These are phyloP conservation scores for Mortierella sp. DNA, from an alignment of 371 early-diverging fungal genomes.

Conservation along the genomic window DNA sequence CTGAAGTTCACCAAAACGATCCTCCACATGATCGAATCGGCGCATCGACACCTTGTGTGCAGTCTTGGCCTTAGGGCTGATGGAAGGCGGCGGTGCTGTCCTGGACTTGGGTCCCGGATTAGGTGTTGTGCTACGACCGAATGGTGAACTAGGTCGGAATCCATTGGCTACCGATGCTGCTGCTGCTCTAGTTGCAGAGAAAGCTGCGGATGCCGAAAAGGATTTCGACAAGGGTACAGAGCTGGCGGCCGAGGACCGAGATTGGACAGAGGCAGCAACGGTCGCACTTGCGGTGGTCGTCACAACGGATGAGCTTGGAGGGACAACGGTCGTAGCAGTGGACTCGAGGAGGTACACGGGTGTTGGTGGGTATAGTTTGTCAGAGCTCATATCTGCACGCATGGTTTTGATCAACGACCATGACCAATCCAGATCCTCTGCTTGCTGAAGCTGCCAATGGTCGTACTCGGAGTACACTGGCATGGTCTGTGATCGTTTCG, in stretches of 20 bases:
- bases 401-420: slow-evolving; percentile 84
- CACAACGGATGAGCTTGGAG: slow-evolving; percentile 20
- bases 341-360: slow-evolving; percentile 74
- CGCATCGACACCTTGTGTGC: slow-evolving; percentile 62
- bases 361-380: slow-evolving; percentile 84
- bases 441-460: slow-evolving; percentile 50
- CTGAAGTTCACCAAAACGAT: slow-evolving; percentile 72
- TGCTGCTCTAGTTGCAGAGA: slow-evolving; percentile 50
- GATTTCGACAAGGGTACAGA: slow-evolving; percentile 30
- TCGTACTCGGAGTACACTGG: slow-evolving; percentile 51
- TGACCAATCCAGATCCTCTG: slow-evolving; percentile 77
- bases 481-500: slow-evolving; percentile 28
- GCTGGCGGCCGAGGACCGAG: slow-evolving; percentile 7
- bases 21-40: slow-evolving; percentile 72
- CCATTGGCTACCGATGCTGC: slow-evolving; percentile 39
- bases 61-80: slow-evolving; percentile 10
- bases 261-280: slow-evolving; percentile 23
- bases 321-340: slow-evolving; percentile 51
- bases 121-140: slow-evolving; percentile 30
- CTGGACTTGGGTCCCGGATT: slow-evolving; percentile 7
- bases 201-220: slow-evolving; percentile 24
- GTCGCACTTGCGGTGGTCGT: not conserved
- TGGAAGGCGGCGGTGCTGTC: not conserved
- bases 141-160: slow-evolving; percentile 44
- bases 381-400: slow-evolving; percentile 81